Evolutionary conservation across 2,329 filamentous ascomycete species (phyloP).

Genomic region (Penicillium concentricum): DNA sequence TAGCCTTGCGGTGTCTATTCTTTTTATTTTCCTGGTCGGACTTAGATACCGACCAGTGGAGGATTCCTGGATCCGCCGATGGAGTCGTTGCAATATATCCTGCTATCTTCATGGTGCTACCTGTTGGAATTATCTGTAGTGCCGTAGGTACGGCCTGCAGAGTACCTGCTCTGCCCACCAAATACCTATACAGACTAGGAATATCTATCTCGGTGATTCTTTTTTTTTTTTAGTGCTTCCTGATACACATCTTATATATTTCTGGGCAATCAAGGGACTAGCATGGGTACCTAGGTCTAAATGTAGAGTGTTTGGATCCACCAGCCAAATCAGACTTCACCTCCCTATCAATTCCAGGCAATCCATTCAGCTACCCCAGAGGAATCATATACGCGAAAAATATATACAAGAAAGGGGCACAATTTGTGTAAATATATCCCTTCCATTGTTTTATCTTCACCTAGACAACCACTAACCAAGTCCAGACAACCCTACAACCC

Average conservation of each 20-base stretch:
- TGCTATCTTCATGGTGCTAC: not conserved
- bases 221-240: too few species aligned
- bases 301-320: conserved; percentile 10
- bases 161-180: not conserved
- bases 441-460: not conserved
- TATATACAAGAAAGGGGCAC: not conserved
- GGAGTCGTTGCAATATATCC: conserved; percentile 15
- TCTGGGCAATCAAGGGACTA: not conserved
- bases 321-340: conserved; percentile 1
- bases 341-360: not conserved
- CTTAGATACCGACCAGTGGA: conserved; percentile 10
- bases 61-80: not conserved
- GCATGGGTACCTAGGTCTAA: not conserved
- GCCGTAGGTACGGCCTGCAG: not conserved
- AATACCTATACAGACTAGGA: not conserved
- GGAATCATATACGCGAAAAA: not conserved
- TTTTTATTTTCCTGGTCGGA: conserved; percentile 5
- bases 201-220: too few species aligned
- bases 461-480: not conserved
- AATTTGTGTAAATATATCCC: not conserved
- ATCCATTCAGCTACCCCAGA: not conserved
- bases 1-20: conserved; percentile 7
- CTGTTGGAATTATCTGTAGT: conserved; percentile 2
- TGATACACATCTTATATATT: too few species aligned
- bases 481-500: not conserved